Base-by-base conservation (phyloP, 148 eudicot species). In the Rhododendron henanense region DNA sequence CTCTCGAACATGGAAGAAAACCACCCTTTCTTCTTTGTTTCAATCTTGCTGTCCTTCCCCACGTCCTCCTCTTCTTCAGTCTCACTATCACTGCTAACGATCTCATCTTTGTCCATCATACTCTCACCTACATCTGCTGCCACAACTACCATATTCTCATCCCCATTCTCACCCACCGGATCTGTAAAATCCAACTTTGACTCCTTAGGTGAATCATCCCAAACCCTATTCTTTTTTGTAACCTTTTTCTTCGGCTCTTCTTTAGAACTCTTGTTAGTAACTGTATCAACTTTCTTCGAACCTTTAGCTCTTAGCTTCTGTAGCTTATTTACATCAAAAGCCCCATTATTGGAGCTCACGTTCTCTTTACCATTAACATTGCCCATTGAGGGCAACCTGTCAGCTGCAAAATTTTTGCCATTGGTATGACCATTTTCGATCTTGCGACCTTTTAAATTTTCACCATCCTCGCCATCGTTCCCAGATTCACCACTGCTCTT, bases 81-180 rank as follows among this genome's bases (percentile, higher is more conserved):
- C 85, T 96, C 97, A 48, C 94, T 91, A 7, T 97, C 99, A 90
- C 99, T 96, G 82, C 95, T 95, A 48, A 97, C 2, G 83, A 93
- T 91, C 90, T 97, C 99, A 51, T 97, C 99, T 91, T 88, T 91
- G 89, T 97, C 98, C 99, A 97, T 97, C 99, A 92, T 91, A 89
- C 99, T 96, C 95, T 92, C 95, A 48, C 99, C 98, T 85, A 83
- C 90, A 83, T 89, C 88, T n/a, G 88, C 90, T 7, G 90, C 90
- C 44, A 88, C 91, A 90, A 89, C 84, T 37, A 84, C 83, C 69
- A 90, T 91, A 85, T 89, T 91, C 39, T 92, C 94, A 85, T 90
- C 91, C 85, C 92, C 93, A 50, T 92, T 89, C 90, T 90, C 96
- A 90, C 89, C 78, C 85, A 82, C 93, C 28, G 96, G 96, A 88